Percentiles rank a stretch among this genome's conserved stretches.
Conservation (phyloP, 192 early-diverging fungal species). For the Coemansia sp. region DNA sequence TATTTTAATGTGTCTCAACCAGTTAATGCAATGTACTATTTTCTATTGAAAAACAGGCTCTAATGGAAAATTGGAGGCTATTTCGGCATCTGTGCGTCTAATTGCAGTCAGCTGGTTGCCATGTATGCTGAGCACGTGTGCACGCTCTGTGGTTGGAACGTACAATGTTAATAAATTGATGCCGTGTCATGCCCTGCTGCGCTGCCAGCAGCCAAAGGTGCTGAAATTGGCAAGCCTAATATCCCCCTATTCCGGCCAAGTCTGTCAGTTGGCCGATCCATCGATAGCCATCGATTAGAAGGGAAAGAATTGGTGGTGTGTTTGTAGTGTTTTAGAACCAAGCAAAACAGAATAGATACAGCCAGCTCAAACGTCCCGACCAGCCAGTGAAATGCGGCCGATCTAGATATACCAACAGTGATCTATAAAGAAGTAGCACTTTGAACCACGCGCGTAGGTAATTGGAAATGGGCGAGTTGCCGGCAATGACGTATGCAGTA, state of each 20-base stretch:
- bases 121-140: conserved; percentile 3
- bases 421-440: no score
- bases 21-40: neutral
- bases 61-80: no score
- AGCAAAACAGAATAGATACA: neutral
- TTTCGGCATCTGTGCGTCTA: neutral
- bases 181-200: neutral
- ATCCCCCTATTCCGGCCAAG: conserved; percentile 8
- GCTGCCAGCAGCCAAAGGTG: neutral
- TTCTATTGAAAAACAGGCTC: neutral
- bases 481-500: conserved; percentile 7
- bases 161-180: neutral
- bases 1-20: neutral
- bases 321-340: neutral
- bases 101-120: neutral
- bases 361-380: neutral
- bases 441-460: neutral
- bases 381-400: neutral
- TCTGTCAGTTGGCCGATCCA: neutral
- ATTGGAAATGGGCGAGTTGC: conserved; percentile 1
- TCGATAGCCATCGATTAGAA: conserved; percentile 9
- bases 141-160: neutral
- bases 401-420: neutral
- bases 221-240: neutral
- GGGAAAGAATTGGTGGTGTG: neutral